Evolutionary conservation across 2,329 filamentous ascomycete species (phyloP), one percentile per base, ranked within the genome.

Genomic region (Clonostachys rhizophaga): DNA sequence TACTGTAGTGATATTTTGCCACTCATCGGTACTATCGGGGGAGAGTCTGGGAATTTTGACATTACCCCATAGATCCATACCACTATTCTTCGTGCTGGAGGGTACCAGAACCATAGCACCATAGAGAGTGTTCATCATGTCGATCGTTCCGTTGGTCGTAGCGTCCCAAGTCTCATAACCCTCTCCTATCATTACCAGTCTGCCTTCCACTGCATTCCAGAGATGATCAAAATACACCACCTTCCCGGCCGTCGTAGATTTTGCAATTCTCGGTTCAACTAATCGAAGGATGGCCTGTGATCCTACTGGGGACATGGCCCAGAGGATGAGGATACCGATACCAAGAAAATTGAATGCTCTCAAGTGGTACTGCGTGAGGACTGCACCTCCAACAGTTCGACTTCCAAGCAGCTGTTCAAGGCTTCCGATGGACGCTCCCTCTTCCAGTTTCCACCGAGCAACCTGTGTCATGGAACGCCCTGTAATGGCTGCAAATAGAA

Each of bases 401-500:
- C 52, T 54, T 6, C 52, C 48, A 5, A 52, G 47, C 5, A 52
- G 20, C 14, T 52, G 50, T 17, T 52, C 52, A 1, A 54, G 45
- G 5, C 37, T 34, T 1, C 36, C 35, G 12, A 54, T 16, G 0
- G 50, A 43, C 3, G 47, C 34, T 2, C 52, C 52, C 4, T 45
- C 34, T 37, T 54, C 50, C 1, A 54, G 42, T 24, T 41, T 52
- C 48, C 46, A 54, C 9, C 46, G 40, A 0, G 44, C 48, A 4
- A 40, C n/a, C 2, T 52, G 35, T 14, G 40, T 50, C 12, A 50
- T 30, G 39, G 52, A 44, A 14, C 50, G 47, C 6, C 50, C 50
- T 8, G 47, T 40, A n/a, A 52, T 44, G 4, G 48, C 44, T 2
- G 52, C 52, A 8, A 52, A 54, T 1, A 54, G 6, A 2, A 39